phyloP scores from a whole-genome alignment of 2,329 filamentous ascomycete genomes.

The Grosmannia serpens region DNA sequence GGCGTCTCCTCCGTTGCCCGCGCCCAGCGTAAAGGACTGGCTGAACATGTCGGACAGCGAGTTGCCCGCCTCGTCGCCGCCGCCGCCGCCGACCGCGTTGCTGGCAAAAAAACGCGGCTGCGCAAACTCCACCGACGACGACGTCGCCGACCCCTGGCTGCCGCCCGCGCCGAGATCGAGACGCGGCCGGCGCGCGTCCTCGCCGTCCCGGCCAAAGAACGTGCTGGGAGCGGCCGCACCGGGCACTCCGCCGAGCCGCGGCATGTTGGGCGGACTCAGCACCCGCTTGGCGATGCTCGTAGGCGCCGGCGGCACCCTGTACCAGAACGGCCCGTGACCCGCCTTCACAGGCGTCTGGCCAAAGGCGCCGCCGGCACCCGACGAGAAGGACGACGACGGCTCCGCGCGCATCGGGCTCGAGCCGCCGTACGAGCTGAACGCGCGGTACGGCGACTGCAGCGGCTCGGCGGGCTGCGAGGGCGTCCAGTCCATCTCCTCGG shows the following conservation, averaged over 20 bases:
- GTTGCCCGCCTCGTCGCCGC: slow-evolving; percentile 28
- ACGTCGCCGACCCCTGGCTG: not conserved
- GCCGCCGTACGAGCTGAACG: slow-evolving; percentile 34
- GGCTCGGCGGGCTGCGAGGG: slow-evolving; percentile 35
- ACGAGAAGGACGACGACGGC: not conserved
- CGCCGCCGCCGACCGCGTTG: slow-evolving; percentile 5
- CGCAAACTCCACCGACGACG: slow-evolving; percentile 16
- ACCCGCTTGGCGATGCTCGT: slow-evolving; percentile 51
- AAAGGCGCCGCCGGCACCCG: slow-evolving; percentile 18
- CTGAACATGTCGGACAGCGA: slow-evolving; percentile 32
- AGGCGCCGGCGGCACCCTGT: slow-evolving; percentile 57
- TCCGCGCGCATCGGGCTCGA: not conserved
- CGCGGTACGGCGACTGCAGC: slow-evolving; percentile 35
- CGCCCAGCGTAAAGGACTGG: slow-evolving; percentile 29
- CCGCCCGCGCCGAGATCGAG: no score
- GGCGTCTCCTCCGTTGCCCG: slow-evolving; percentile 18
- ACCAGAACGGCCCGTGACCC: slow-evolving; percentile 50
- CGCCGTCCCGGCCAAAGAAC: not conserved
- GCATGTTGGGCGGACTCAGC: slow-evolving; percentile 48
- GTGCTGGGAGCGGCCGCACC: not conserved
- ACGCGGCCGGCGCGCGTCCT: not conserved
- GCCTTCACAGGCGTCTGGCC: slow-evolving; percentile 32
- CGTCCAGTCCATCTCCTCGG: slow-evolving; percentile 64
- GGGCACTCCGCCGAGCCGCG: slow-evolving; percentile 20
- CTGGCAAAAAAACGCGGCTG: slow-evolving; percentile 51